A percentile compares a stretch with the other conserved stretches of the same genome.
These are phyloP conservation scores for Astrephomene gubernaculifera DNA, from an alignment of 139 green algal genomes.

Conservation along the genomic window DNA sequence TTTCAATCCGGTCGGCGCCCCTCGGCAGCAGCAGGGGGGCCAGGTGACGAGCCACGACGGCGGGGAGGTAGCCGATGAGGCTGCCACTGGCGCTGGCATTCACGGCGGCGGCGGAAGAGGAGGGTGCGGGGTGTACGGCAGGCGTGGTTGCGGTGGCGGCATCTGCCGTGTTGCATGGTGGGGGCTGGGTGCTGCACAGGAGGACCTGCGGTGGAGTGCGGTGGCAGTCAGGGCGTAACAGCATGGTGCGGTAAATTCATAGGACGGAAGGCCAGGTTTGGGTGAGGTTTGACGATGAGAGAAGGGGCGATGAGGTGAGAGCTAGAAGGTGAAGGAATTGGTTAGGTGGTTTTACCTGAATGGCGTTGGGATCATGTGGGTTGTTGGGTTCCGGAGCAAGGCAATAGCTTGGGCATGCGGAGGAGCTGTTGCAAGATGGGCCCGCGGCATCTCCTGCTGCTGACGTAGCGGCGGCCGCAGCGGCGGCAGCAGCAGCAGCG, in stretches of 20 bases:
- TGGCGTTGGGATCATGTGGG: constrained; percentile 1
- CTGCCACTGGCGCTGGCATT: neutral
- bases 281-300: no score
- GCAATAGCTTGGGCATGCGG: neutral
- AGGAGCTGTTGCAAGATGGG: neutral
- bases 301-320: no score
- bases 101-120: neutral
- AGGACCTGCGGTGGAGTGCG: neutral
- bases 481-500: neutral
- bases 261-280: no score
- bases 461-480: neutral
- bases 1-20: neutral
- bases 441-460: neutral
- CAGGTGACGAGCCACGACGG: neutral
- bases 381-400: constrained; percentile 22
- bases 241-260: no score
- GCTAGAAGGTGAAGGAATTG: neutral
- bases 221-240: neutral
- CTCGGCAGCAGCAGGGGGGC: neutral
- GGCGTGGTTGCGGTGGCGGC: neutral
- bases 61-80: constrained; percentile 21
- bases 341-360: neutral
- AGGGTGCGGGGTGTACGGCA: neutral
- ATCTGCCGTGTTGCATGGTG: neutral
- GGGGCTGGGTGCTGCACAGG: neutral